Evolutionary conservation across 495 filamentous ascomycete genomes (phyloP).

Genomic region (Acidomyces sp.): DNA sequence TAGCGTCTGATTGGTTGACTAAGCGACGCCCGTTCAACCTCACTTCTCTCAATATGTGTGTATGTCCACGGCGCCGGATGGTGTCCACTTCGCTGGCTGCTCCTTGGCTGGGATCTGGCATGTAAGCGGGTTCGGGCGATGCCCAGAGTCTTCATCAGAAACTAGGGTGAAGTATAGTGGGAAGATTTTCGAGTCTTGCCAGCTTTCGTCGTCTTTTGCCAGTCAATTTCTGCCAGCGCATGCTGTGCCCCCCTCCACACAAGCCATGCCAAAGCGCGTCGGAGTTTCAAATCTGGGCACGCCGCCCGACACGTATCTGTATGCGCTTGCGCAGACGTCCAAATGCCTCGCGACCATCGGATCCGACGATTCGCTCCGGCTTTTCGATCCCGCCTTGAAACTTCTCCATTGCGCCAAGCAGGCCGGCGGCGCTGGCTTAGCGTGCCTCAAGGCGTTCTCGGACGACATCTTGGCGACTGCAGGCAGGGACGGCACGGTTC

Average conservation of each 20-base stretch:
- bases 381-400: conserved; percentile 12
- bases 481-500: conserved; percentile 48
- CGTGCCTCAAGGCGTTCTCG: conserved; percentile 37
- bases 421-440: conserved; percentile 42
- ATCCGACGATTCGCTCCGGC: conserved; percentile 30
- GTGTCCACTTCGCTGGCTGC: too few species aligned
- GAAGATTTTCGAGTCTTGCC: too few species aligned
- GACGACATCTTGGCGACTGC: conserved; percentile 40
- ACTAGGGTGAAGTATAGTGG: too few species aligned
- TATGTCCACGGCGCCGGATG: too few species aligned
- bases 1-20: too few species aligned
- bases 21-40: too few species aligned
- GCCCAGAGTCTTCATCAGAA: too few species aligned
- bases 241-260: too few species aligned
- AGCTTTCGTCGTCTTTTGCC: conserved; percentile 2
- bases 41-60: too few species aligned
- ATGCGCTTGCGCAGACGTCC: conserved; percentile 1
- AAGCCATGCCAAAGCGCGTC: conserved; percentile 12
- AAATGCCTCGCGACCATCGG: conserved; percentile 25
- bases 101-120: too few species aligned
- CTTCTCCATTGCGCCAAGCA: conserved; percentile 25
- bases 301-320: conserved; percentile 16
- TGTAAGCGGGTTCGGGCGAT: too few species aligned
- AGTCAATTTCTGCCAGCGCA: conserved; percentile 3
- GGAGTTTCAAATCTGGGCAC: conserved; percentile 8